phyloP scores from a whole-genome alignment of 768 basidiomycete species.

The Terana coerulea region DNA sequence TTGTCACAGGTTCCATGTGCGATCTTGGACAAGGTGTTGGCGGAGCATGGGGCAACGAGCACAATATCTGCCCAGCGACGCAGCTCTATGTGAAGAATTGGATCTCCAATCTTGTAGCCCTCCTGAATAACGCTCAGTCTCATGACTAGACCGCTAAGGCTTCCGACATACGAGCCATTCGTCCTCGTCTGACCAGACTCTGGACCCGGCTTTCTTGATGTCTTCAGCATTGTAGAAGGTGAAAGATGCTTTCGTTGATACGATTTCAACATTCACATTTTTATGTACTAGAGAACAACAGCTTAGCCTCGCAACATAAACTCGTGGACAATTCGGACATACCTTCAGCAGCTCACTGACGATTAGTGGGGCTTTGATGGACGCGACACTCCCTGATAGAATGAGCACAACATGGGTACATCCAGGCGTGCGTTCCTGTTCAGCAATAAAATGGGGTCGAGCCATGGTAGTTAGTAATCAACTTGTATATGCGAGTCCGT shows the following conservation, averaged over 20 bases:
- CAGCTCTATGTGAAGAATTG: slow-evolving; percentile 95
- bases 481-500: too few relatives aligned
- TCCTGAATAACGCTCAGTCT: slow-evolving; percentile 39
- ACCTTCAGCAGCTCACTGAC: slow-evolving; percentile 69
- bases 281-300: slow-evolving; percentile 49
- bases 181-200: slow-evolving; percentile 87
- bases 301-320: not conserved
- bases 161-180: slow-evolving; percentile 86
- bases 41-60: slow-evolving; percentile 91
- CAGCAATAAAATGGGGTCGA: slow-evolving; percentile 17
- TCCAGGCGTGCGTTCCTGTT: slow-evolving; percentile 28
- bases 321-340: slow-evolving; percentile 26
- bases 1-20: slow-evolving; percentile 89
- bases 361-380: slow-evolving; percentile 90
- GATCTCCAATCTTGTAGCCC: slow-evolving; percentile 77
- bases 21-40: slow-evolving; percentile 95
- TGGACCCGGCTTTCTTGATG: slow-evolving; percentile 47
- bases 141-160: not conserved
- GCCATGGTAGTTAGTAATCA: slow-evolving; percentile 8
- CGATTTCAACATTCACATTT: slow-evolving; percentile 77
- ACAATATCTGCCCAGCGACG: slow-evolving; percentile 94
- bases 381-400: slow-evolving; percentile 93
- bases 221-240: slow-evolving; percentile 66
- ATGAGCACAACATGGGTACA: slow-evolving; percentile 74
- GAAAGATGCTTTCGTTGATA: slow-evolving; percentile 74